phyloP scores from a whole-genome alignment of 768 basidiomycete genomes.

The Hypsizygus marmoreus region DNA sequence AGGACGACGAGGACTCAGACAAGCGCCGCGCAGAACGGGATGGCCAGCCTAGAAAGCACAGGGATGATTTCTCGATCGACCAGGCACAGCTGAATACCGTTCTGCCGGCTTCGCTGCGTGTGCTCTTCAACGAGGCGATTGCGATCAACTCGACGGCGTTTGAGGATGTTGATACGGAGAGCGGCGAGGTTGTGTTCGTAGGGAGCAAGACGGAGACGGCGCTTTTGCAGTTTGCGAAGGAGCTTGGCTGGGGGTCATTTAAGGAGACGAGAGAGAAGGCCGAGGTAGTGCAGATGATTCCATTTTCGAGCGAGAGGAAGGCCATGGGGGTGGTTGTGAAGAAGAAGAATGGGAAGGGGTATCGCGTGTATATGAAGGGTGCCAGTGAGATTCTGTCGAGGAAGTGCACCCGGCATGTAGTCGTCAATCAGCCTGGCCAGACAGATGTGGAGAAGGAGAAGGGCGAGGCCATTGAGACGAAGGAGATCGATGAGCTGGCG shows the following conservation, averaged over 20 bases:
- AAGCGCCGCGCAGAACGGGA: conserved; percentile 26
- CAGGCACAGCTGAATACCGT: conserved; percentile 65
- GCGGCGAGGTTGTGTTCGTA: conserved; percentile 64
- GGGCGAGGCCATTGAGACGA: conserved; percentile 49
- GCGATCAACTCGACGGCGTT: conserved; percentile 95
- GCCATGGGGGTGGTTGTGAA: conserved; percentile 90
- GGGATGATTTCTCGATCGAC: conserved; percentile 86
- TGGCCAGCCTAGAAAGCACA: conserved; percentile 46
- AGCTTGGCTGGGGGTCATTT: conserved; percentile 77
- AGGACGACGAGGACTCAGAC: conserved; percentile 31
- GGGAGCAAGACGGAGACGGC: conserved; percentile 97
- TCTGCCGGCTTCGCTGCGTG: conserved; percentile 59
- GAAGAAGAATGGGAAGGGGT: conserved; percentile 46
- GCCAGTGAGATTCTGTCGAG: conserved; percentile 92
- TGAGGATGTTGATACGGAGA: conserved; percentile 71
- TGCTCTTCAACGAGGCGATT: conserved; percentile 82
- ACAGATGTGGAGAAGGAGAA: conserved; percentile 16
- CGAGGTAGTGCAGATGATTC: conserved; percentile 80
- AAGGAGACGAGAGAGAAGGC: conserved; percentile 61
- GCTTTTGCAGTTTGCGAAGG: conserved; percentile 81
- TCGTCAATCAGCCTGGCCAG: conserved; percentile 48
- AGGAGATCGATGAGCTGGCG: conserved; percentile 63
- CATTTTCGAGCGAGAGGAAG: conserved; percentile 92
- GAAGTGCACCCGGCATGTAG: conserved; percentile 72
- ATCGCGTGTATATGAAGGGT: conserved; percentile 85